Conservation (phyloP, 768 basidiomycete species). For the Mycena filopes region DNA sequence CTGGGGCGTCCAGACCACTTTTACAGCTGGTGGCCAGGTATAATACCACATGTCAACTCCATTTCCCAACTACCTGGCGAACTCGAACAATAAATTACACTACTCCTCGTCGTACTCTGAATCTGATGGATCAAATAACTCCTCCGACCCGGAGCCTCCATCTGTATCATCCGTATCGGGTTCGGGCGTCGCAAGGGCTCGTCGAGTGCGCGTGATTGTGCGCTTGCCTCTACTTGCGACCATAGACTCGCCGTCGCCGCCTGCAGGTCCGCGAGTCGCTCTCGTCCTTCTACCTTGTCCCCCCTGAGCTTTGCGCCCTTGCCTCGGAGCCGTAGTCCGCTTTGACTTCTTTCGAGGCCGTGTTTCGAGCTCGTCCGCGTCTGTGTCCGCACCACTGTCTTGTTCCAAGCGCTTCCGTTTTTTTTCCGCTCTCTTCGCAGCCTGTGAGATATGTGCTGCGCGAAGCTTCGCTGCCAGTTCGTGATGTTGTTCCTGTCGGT, state of each 20-base stretch:
- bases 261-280: neutral
- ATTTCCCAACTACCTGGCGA: neutral
- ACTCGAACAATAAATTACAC: neutral
- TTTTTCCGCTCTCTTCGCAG: neutral
- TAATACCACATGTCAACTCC: neutral
- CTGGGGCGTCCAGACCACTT: neutral
- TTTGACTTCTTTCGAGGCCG: neutral
- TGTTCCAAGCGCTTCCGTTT: neutral
- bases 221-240: neutral
- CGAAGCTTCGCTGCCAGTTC: slow-evolving; percentile 8
- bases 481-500: neutral
- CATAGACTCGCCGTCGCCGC: neutral
- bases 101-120: neutral
- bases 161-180: neutral
- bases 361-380: neutral
- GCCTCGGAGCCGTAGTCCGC: neutral
- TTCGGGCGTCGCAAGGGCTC: neutral
- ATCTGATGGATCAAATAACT: neutral
- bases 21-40: neutral
- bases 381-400: no score
- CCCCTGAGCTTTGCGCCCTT: no score
- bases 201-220: neutral
- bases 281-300: neutral
- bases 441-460: neutral
- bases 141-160: neutral